phyloP scores from a whole-genome alignment of 2,329 filamentous ascomycete genomes.

The Pyricularia grisea region DNA sequence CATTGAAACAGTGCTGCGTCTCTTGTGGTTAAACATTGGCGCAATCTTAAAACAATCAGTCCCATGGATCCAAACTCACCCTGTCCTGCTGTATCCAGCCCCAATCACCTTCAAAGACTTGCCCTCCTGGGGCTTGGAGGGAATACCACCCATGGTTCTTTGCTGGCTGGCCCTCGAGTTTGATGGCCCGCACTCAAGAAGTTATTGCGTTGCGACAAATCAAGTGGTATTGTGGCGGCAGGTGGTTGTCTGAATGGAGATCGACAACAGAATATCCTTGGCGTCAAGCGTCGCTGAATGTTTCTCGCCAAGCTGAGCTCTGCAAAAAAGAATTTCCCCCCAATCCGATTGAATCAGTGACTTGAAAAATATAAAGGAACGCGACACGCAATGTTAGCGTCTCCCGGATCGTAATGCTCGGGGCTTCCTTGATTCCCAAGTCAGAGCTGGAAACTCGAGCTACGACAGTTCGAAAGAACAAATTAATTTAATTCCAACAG shows the following conservation, averaged over 20 bases:
- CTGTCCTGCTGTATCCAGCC: conserved; percentile 34
- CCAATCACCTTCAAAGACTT: conserved; percentile 29
- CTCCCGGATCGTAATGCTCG: neutral
- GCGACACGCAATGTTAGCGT: neutral
- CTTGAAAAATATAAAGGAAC: neutral
- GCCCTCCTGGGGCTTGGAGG: conserved; percentile 21
- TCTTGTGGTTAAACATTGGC: too few relatives aligned
- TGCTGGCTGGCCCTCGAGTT: too few relatives aligned
- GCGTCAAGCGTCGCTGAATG: neutral
- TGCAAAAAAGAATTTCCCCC: too few relatives aligned
- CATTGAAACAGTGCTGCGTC: conserved; percentile 33
- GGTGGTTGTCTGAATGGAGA: neutral
- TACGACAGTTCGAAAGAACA: neutral
- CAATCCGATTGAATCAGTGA: neutral
- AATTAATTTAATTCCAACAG: neutral
- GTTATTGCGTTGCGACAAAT: neutral
- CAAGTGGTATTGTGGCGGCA: neutral
- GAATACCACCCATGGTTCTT: conserved; percentile 16
- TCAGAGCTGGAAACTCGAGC: neutral
- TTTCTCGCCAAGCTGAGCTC: neutral
- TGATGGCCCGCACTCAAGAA: too few relatives aligned
- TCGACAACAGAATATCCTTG: neutral
- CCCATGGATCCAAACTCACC: too few relatives aligned
- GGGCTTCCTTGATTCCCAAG: neutral
- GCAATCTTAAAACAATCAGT: too few relatives aligned